These are phyloP conservation scores for Curvularia hawaiiensis DNA, from an alignment of 2,329 filamentous ascomycete genomes.

Conservation along the genomic window DNA sequence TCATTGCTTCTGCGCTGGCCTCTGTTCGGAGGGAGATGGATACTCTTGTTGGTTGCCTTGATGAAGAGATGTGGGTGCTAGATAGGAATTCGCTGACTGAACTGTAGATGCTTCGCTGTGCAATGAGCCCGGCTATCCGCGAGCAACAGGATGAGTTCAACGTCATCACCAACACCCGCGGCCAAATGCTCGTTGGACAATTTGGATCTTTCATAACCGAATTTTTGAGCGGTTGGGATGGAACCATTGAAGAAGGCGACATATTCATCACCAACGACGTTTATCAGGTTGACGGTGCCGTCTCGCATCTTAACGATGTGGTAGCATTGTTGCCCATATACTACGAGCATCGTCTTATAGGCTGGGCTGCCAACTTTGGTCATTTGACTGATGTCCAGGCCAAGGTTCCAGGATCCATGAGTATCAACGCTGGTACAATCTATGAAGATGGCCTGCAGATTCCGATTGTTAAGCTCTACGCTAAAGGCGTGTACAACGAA, in stretches of 20 bases:
- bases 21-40: constrained; percentile 59
- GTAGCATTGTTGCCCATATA: constrained; percentile 58
- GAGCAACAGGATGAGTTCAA: constrained; percentile 61
- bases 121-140: constrained; percentile 58
- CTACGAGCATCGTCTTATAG: constrained; percentile 51
- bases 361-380: constrained; percentile 58
- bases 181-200: constrained; percentile 59
- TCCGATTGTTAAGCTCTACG: constrained; percentile 55
- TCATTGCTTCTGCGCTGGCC: constrained; percentile 53
- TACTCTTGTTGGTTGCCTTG: constrained; percentile 46
- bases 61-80: background rate
- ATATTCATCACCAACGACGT: constrained; percentile 59
- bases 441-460: constrained; percentile 59
- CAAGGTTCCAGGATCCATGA: constrained; percentile 58
- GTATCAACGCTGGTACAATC: constrained; percentile 54
- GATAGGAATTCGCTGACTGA: background rate
- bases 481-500: constrained; percentile 51
- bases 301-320: constrained; percentile 58
- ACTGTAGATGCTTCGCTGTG: constrained; percentile 48
- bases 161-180: constrained; percentile 55
- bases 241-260: constrained; percentile 56
- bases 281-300: constrained; percentile 56
- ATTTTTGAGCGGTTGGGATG: constrained; percentile 55
- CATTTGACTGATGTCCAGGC: constrained; percentile 54
- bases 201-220: constrained; percentile 58